Evolutionary conservation across 2,329 filamentous ascomycete genomes (phyloP).

Genomic region (Cercospora zeae-maydis): DNA sequence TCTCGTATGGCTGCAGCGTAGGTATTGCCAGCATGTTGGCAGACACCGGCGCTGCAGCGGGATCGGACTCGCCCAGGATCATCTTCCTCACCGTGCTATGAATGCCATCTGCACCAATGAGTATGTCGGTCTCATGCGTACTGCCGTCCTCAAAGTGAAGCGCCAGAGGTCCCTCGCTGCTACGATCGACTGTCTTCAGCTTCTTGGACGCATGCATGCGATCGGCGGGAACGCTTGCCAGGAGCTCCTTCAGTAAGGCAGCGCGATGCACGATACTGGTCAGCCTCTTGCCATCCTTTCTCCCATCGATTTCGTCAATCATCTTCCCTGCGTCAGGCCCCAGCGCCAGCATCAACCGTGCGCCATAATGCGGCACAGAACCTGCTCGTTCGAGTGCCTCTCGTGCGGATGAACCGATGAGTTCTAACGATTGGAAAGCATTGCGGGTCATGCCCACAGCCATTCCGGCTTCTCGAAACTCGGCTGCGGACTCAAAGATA

Average conservation of each 20-base stretch:
- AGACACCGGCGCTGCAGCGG: constrained; percentile 11
- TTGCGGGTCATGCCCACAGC: constrained; percentile 20
- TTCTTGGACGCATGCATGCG: constrained; percentile 21
- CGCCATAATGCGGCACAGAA: constrained; percentile 6
- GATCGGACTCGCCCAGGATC: constrained; percentile 16
- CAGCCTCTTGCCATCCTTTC: constrained; percentile 11
- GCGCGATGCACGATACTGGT: constrained; percentile 21
- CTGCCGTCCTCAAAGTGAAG: constrained; percentile 11
- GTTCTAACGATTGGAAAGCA: constrained; percentile 11
- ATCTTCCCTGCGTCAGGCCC: constrained; percentile 14
- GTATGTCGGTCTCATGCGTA: constrained; percentile 7
- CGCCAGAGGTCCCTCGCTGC: constrained; percentile 1
- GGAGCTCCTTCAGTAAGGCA: constrained; percentile 15
- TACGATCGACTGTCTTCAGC: constrained; percentile 4
- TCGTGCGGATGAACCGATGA: constrained; percentile 14
- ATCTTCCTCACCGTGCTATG: constrained; percentile 12
- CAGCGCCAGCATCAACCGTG: constrained; percentile 6
- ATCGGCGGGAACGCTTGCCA: constrained; percentile 9
- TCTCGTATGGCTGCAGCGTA: constrained; percentile 18
- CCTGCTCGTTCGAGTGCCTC: constrained; percentile 14
- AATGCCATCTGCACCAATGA: constrained; percentile 21
- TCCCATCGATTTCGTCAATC: constrained; percentile 14
- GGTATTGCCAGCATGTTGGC: constrained; percentile 13
- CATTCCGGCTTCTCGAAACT: constrained; percentile 18
- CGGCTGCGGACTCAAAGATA: constrained; percentile 19